Base-by-base conservation (phyloP, 768 basidiomycete genomes). In the Cystofilobasidium macerans region DNA sequence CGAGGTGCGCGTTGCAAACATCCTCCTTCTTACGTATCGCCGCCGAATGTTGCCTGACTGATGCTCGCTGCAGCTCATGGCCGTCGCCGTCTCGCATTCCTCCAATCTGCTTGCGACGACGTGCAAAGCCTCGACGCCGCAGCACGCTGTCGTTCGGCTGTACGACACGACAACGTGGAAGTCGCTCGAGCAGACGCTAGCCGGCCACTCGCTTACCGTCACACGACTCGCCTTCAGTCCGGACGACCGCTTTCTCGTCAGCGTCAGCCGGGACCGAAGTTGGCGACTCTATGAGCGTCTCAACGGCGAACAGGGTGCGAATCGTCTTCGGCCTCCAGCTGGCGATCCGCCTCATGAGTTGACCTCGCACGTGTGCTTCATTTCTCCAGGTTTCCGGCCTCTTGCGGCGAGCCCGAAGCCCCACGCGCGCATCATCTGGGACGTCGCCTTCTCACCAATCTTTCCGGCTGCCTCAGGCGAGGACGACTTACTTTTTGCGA, bases 381-480 rank as follows among this genome's bases (percentile, higher is more conserved):
- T 43, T 11, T 1, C 20, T 12, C 1, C 6, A 57, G 77, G 42
- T 59, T 68, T 32, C 65, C 57, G 56, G 40, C 40, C 35, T 1
- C 33, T 67, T 1, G 40, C 43, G 58, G 61, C 40, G 56, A 20
- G 20, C 84, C 69, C 0, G 65, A 94, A 89, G 76, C 85, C 89
- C 0, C 95, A 98, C 75, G 82, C 82, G 1, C 82, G 95, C 43
- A 95, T 99, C 72, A 87, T 99, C 40, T 93, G 95, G 91, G 95
- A 98, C 74, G 89, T 88, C 72, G 83, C 85, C 18, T 99, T 93
- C 91, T 81, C 87, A 1, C 72, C 77, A 14, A 26, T 67, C 11
- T 62, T 61, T 22, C 61, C 61, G 22, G 16, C 61, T 9, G 32
- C 61, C 11, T 5, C 61, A 30, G 35, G 30, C 2, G 1, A 32